These are phyloP conservation scores for Russula compacta DNA, from an alignment of 768 basidiomycete species.

Conservation along the genomic window DNA sequence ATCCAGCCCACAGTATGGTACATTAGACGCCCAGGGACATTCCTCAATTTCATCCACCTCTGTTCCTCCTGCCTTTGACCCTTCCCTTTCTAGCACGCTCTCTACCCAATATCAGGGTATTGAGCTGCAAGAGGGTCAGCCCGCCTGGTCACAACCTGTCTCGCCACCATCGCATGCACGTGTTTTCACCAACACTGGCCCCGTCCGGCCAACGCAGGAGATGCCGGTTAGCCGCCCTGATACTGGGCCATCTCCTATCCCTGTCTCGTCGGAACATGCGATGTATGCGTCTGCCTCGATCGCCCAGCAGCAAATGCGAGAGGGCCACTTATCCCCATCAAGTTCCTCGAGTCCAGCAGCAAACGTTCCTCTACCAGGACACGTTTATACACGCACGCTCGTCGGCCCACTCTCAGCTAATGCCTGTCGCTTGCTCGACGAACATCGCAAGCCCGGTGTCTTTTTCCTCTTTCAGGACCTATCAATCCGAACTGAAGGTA, in stretches of 20 bases:
- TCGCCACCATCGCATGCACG: constrained; percentile 11
- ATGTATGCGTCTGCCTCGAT: constrained; percentile 21
- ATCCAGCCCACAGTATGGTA: constrained; percentile 3
- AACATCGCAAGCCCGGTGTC: constrained; percentile 77
- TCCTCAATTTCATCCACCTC: constrained; percentile 7
- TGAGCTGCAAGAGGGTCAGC: constrained; percentile 12
- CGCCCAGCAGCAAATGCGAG: constrained; percentile 20
- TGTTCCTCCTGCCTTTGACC: constrained; percentile 9
- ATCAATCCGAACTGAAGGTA: constrained; percentile 88
- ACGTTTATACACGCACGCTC: constrained; percentile 77
- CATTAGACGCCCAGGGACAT: constrained; percentile 12
- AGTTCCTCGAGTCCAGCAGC: constrained; percentile 28
- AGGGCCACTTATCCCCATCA: constrained; percentile 22
- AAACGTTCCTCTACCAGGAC: constrained; percentile 45
- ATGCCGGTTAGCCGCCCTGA: neutral
- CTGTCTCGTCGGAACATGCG: constrained; percentile 17
- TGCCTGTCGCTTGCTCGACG: constrained; percentile 76
- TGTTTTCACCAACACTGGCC: constrained; percentile 7
- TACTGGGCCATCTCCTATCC: neutral
- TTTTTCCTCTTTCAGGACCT: constrained; percentile 96
- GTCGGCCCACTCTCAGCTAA: constrained; percentile 85
- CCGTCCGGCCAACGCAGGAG: constrained; percentile 7
- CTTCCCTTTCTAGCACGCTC: constrained; percentile 13
- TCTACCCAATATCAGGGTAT: constrained; percentile 11
- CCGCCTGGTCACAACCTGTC: constrained; percentile 17